phyloP scores from a whole-genome alignment of 1,139 yeast genomes.

The Eremothecium sinecaudum region DNA sequence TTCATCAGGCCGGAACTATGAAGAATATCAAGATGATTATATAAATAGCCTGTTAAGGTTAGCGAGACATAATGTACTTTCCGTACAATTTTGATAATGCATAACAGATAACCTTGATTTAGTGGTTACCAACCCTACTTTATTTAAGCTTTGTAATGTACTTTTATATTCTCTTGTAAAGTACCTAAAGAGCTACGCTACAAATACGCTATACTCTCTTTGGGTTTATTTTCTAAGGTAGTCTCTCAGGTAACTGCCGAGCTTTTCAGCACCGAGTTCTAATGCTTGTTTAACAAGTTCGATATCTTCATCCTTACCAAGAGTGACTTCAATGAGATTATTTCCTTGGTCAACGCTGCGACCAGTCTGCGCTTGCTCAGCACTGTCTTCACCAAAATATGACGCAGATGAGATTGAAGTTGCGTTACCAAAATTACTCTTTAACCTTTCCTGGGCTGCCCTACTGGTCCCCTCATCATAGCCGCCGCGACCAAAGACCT shows the following conservation, averaged over 20 bases:
- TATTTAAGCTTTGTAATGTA: too few species aligned
- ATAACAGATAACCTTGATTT: too few species aligned
- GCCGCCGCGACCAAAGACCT: slow-evolving; percentile 79
- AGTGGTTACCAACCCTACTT: too few species aligned
- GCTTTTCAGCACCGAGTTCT: slow-evolving; percentile 85
- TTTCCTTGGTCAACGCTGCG: slow-evolving; percentile 23
- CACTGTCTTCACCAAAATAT: slow-evolving; percentile 87
- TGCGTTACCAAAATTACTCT: slow-evolving; percentile 70
- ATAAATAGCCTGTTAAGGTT: too few species aligned
- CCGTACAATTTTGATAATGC: too few species aligned
- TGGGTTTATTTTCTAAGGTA: slow-evolving; percentile 50
- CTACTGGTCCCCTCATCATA: slow-evolving; percentile 69
- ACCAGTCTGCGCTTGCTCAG: slow-evolving; percentile 31
- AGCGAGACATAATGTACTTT: too few species aligned
- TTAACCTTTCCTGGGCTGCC: slow-evolving; percentile 73
- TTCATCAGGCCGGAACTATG: too few species aligned
- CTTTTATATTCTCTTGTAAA: too few species aligned
- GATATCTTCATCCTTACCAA: slow-evolving; percentile 59
- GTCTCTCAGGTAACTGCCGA: slow-evolving; percentile 77
- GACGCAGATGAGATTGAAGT: slow-evolving; percentile 84
- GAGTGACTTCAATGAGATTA: slow-evolving; percentile 16
- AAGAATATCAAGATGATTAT: too few species aligned
- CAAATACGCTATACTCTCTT: too few species aligned
- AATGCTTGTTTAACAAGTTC: slow-evolving; percentile 85
- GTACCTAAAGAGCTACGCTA: too few species aligned